Evolutionary conservation across 2,329 filamentous ascomycete genomes (phyloP), one percentile per base, ranked within the genome.

Genomic region (Celoporthe dispersa): DNA sequence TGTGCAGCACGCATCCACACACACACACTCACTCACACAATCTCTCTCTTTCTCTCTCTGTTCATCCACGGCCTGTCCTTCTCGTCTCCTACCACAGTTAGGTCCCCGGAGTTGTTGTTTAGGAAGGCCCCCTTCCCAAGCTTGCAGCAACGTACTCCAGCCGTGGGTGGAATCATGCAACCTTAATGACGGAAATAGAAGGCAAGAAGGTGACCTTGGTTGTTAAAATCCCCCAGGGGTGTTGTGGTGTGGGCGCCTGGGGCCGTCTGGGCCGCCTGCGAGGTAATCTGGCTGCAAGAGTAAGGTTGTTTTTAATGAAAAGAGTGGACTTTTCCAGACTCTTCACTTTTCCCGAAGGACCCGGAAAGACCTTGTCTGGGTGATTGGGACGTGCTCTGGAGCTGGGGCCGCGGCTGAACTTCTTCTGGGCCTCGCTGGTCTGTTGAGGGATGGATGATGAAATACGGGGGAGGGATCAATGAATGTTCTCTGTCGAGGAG

Each of bases 181-280:
- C 66, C 66, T 67, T 67, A 62, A 61, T 67, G 66, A 68, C 66
- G 59, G 33, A 68, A 68, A 53, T 25, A 67, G 66, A 67, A 67
- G 66, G 66, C 66, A 61, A n/a, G 3, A 64, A 12, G 22, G 22
- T 0, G 22, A 48, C 6, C 22, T 48, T n/a, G 44, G 16, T 48
- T 22, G 1, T 7, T 48, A 48, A n/a, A n/a, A 48, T 19, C 7
- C 22, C 44, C 22, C 44, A 48, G 44, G 44, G 44, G 44, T 48
- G 22, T 31, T 59, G 31, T 59, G 31, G 22, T n/a, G 44, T 48
- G 44, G 44, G 6, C 44, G 44, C 22, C 44, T 48, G 44, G 44
- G 22, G 41, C 41, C n/a, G 41, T 33, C 41, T 64, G 39, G 63
- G 44, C n/a, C 44, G 31, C 19, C 28, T 65, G 44, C 63, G 63